Conservation (phyloP, 2,329 filamentous ascomycete genomes). For the Karstenula rhodostoma region DNA sequence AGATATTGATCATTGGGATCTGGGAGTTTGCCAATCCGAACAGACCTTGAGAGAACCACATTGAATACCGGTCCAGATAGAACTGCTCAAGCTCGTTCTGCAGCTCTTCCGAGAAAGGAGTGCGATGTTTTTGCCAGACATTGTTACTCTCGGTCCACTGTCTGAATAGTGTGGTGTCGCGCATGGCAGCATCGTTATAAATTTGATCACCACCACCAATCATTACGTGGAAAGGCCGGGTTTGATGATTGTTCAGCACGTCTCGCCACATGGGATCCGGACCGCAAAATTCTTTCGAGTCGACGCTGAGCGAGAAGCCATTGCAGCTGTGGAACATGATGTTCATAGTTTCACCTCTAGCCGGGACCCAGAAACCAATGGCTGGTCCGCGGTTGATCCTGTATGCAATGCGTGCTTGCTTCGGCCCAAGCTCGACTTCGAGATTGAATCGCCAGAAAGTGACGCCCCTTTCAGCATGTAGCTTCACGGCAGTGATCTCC, state of each 20-base stretch:
- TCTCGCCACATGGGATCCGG: conserved; percentile 98
- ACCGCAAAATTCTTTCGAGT: conserved; percentile 82
- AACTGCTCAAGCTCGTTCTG: conserved; percentile 88
- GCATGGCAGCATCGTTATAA: conserved; percentile 87
- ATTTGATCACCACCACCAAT: conserved; percentile 96
- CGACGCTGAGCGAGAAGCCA: conserved; percentile 84
- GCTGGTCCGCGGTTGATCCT: conserved; percentile 92
- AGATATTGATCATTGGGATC: conserved; percentile 98
- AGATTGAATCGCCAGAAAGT: conserved; percentile 99
- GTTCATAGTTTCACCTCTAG: conserved; percentile 86
- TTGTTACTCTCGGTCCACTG: conserved; percentile 87
- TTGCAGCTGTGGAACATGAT: conserved; percentile 99
- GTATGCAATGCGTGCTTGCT: conserved; percentile 89
- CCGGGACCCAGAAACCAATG: conserved; percentile 93
- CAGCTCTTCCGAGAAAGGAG: conserved; percentile 80
- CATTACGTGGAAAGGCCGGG: conserved; percentile 96
- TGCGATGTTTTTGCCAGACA: conserved; percentile 78
- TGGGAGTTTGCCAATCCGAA: conserved; percentile 93
- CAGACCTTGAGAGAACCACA: conserved; percentile 96
- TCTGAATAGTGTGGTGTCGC: conserved; percentile 77
- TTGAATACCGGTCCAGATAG: conserved; percentile 86
- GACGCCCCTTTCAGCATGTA: conserved; percentile 84
- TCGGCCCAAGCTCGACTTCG: conserved; percentile 82
- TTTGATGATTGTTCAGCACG: conserved; percentile 91
- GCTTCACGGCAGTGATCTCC: conserved; percentile 80